A percentile compares a stretch with the other conserved stretches of the same genome.
phyloP scores from a whole-genome alignment of 345 rosid species.

The Diplotaxis tenuifolia region DNA sequence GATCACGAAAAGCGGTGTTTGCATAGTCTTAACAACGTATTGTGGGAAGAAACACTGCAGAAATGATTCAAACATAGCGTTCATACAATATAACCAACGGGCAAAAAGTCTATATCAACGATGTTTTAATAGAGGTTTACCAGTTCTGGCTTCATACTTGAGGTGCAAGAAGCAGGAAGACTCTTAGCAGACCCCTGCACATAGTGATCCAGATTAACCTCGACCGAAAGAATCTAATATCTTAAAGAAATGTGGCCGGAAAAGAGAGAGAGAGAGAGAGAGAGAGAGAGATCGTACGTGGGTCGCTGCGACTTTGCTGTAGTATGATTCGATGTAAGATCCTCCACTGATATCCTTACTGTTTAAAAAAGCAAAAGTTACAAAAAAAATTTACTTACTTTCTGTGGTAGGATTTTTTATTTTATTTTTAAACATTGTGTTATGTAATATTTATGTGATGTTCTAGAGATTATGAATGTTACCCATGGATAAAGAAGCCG shows the following conservation, averaged over 20 bases:
- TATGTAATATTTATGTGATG: background rate
- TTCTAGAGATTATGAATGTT: conserved; percentile 32
- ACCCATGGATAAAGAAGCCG: conserved; percentile 87
- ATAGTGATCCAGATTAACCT: conserved; percentile 18
- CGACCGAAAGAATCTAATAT: background rate
- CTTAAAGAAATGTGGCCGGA: background rate
- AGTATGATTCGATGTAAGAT: conserved; percentile 56
- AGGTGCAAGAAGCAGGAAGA: conserved; percentile 77
- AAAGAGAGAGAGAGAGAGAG: background rate
- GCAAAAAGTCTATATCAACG: background rate
- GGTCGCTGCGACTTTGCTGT: conserved; percentile 57
- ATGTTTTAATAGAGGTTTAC: conserved; percentile 35
- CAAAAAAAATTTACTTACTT: background rate
- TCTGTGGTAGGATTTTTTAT: background rate
- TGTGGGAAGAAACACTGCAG: conserved; percentile 97
- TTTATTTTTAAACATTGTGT: background rate
- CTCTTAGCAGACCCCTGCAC: conserved; percentile 73
- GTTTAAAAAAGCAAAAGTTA: background rate
- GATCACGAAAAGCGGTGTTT: conserved; percentile 76
- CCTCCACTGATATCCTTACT: conserved; percentile 84
- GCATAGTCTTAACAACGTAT: conserved; percentile 51
- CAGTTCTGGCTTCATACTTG: conserved; percentile 61
- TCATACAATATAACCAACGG: background rate
- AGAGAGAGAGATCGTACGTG: conserved; percentile 51
- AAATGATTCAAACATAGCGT: background rate